A percentile compares a stretch with the other conserved stretches of the same genome.
phyloP scores from a whole-genome alignment of 75 land plant species.

The Larix kaempferi region DNA sequence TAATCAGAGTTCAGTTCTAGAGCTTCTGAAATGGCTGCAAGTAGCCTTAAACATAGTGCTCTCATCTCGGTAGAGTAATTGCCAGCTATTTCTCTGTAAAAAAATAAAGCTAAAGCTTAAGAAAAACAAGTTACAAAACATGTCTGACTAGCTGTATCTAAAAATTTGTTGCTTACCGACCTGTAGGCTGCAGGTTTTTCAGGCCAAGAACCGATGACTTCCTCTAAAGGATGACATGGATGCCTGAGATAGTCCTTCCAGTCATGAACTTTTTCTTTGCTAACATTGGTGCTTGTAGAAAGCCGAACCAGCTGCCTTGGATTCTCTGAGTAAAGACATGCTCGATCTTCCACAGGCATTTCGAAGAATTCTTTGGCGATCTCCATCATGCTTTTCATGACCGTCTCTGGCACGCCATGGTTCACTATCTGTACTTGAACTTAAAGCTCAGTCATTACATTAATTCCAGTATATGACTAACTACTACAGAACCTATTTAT shows the following conservation, averaged over 20 bases:
- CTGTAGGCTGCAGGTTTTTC: too few species aligned
- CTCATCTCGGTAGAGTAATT: too few species aligned
- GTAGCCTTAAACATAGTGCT: too few species aligned
- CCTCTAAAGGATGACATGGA: too few species aligned
- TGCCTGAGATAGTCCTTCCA: background rate
- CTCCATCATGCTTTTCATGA: slow-evolving; percentile 12
- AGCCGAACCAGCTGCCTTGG: background rate
- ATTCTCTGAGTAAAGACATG: background rate
- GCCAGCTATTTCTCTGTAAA: too few species aligned
- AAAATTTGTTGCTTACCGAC: too few species aligned
- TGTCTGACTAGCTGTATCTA: too few species aligned
- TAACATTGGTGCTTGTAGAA: background rate
- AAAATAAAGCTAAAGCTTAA: too few species aligned
- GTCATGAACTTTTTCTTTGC: background rate
- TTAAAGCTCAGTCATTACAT: background rate
- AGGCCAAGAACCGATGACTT: too few species aligned
- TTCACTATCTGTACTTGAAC: slow-evolving; percentile 6
- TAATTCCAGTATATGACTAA: background rate
- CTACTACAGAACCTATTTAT: background rate
- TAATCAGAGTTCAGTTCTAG: too few species aligned
- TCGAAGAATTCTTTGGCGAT: slow-evolving; percentile 19
- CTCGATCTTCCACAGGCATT: slow-evolving; percentile 15
- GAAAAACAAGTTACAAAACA: too few species aligned
- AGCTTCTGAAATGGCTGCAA: too few species aligned
- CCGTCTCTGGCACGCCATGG: slow-evolving; percentile 13